Base-by-base conservation (phyloP, 805 yeast genomes). In the Kodamaea kaohsiungensis region DNA sequence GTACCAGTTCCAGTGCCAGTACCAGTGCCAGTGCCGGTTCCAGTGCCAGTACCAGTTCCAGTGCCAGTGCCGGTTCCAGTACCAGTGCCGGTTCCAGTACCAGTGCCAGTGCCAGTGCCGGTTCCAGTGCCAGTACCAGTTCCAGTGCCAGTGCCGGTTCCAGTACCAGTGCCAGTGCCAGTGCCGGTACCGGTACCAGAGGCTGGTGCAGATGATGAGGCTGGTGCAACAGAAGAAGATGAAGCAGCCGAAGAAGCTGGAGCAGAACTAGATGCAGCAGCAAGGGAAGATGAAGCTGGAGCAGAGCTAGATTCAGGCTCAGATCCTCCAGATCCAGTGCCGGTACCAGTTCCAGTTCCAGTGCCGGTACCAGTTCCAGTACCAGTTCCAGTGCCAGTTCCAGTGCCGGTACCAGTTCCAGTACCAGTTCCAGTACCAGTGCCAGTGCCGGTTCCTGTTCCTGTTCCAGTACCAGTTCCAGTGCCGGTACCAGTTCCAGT, bases 161-260 rank as follows among this genome's bases (percentile, higher is more conserved):
- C 33, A 27, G 33, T 27, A 7, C 33, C 33, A 27, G 33, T 27
- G 9, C 33, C 33, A 27, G 33, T 27, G 33, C 33, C 33, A 9
- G 33, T 27, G 6, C 33, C 33, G 6, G 33, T 27, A 7, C 33
- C 33, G 9, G 33, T 27, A 7, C 33, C 33, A 27, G 33, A 27
- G 9, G 33, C 33, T 27, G 33, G 33, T 27, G 33, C 33, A 27
- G 33, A 27, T 27, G 33, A 27, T 27, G 33, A 27, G 33, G 39
- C 19, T 17, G 38, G 6, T 7, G 19, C 46, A 43, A 19, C 25
- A 43, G 22, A 64, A 65, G 48, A 59, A 27, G 33, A 27, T 27
- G 33, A 9, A 27, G 33, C 33, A 6, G 33, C 18, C 43, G 61
- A 58, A 46, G 57, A 56, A 25, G 61, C 56, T 7, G 18, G 13